These are phyloP conservation scores for Kwoniella sp. DNA, from an alignment of 768 basidiomycete genomes.

Conservation along the genomic window DNA sequence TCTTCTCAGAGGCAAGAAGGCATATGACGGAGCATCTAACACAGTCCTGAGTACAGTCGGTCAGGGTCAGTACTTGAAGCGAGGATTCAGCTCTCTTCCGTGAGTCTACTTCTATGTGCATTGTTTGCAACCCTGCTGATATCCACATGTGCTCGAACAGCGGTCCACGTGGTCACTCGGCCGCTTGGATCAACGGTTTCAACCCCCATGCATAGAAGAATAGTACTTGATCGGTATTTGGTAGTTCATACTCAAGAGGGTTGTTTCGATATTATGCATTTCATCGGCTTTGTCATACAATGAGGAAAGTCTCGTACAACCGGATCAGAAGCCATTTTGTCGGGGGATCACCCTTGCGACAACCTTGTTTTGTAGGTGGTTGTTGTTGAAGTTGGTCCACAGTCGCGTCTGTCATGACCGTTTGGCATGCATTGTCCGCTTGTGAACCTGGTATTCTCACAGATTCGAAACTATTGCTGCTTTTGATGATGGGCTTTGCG, in stretches of 20 bases:
- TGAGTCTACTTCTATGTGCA: constrained; percentile 16
- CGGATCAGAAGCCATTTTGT: too few relatives aligned
- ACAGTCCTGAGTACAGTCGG: constrained; percentile 24
- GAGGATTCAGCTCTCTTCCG: constrained; percentile 33
- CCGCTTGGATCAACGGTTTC: constrained; percentile 40
- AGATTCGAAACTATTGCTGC: too few relatives aligned
- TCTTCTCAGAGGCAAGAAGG: constrained; percentile 29
- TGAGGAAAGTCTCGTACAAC: too few relatives aligned
- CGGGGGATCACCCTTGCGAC: background rate
- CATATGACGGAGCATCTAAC: constrained; percentile 34
- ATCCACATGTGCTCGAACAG: constrained; percentile 9
- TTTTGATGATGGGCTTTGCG: too few relatives aligned
- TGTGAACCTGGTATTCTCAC: too few relatives aligned
- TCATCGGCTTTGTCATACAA: too few relatives aligned
- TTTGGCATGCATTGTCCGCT: too few relatives aligned
- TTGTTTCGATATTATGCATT: background rate
- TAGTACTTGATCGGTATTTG: background rate
- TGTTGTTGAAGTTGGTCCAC: too few relatives aligned
- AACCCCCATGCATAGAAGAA: constrained; percentile 24
- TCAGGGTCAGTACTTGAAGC: constrained; percentile 34
- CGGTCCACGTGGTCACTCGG: constrained; percentile 30
- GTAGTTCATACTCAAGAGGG: background rate
- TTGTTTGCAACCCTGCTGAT: background rate
- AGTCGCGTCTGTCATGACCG: too few relatives aligned
- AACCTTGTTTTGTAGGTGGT: background rate